Evolutionary conservation across 768 basidiomycete genomes (phyloP).

Genomic region (Naematelia aurantialba): DNA sequence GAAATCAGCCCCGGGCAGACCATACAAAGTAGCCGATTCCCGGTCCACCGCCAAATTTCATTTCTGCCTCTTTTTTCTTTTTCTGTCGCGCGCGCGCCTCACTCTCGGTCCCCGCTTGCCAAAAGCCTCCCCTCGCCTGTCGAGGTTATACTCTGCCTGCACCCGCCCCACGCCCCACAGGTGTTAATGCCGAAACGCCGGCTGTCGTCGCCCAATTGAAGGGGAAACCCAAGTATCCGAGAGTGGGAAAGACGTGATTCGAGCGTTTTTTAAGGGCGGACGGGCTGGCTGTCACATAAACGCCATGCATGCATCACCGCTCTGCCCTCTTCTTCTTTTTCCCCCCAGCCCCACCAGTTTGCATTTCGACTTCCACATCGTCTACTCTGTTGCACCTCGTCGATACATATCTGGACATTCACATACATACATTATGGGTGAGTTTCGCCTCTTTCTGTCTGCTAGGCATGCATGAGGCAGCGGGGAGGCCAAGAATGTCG

Average conservation of each 20-base stretch:
- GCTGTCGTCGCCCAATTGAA: neutral
- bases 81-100: no score
- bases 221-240: no score
- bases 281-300: neutral
- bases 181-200: neutral
- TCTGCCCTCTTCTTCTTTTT: no score
- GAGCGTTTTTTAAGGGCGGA: no score
- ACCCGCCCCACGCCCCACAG: neutral
- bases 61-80: no score
- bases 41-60: neutral
- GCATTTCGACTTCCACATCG: neutral
- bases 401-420: no score
- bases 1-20: no score
- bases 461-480: conserved; percentile 12
- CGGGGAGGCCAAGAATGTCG: conserved; percentile 4
- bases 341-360: neutral
- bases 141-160: neutral
- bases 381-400: no score
- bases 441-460: conserved; percentile 10
- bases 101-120: neutral
- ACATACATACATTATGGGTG: conserved; percentile 38
- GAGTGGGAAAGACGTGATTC: no score
- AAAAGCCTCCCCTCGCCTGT: neutral
- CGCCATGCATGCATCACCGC: neutral
- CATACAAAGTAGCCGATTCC: no score